Conservation (phyloP, 345 rosid genomes). For the Conringia planisiliqua region DNA sequence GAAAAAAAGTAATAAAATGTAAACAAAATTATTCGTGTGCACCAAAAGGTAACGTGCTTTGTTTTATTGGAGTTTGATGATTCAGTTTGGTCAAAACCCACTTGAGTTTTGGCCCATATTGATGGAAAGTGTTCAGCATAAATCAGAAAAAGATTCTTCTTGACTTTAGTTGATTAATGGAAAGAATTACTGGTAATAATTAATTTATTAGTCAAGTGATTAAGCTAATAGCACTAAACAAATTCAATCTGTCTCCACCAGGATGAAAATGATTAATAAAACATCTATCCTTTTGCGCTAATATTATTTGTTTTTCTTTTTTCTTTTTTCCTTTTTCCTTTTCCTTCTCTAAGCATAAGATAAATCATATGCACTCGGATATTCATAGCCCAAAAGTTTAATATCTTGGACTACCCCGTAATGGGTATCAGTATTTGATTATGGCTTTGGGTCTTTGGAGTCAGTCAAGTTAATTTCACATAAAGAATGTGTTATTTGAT, state of each 20-base stretch:
- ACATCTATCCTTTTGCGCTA: not conserved
- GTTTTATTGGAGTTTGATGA: constrained; percentile 32
- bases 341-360: not conserved
- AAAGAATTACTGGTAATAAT: constrained; percentile 14
- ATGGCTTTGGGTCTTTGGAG: not conserved
- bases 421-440: not conserved
- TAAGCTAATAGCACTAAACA: not conserved
- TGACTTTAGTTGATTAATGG: constrained; percentile 11
- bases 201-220: constrained; percentile 16
- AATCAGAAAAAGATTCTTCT: not conserved
- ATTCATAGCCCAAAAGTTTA: not conserved
- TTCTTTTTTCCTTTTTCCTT: not conserved
- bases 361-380: not conserved
- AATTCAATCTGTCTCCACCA: not conserved
- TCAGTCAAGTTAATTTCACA: not conserved
- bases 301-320: not conserved
- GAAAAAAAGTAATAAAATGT: not conserved
- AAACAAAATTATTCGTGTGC: constrained; percentile 1
- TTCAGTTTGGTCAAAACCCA: constrained; percentile 34
- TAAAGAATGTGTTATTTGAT: not conserved
- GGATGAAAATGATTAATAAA: not conserved
- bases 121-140: constrained; percentile 7
- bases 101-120: constrained; percentile 27
- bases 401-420: not conserved
- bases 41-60: constrained; percentile 28